phyloP scores from a whole-genome alignment of 139 green algal genomes.

The Asterochloris sp. region DNA sequence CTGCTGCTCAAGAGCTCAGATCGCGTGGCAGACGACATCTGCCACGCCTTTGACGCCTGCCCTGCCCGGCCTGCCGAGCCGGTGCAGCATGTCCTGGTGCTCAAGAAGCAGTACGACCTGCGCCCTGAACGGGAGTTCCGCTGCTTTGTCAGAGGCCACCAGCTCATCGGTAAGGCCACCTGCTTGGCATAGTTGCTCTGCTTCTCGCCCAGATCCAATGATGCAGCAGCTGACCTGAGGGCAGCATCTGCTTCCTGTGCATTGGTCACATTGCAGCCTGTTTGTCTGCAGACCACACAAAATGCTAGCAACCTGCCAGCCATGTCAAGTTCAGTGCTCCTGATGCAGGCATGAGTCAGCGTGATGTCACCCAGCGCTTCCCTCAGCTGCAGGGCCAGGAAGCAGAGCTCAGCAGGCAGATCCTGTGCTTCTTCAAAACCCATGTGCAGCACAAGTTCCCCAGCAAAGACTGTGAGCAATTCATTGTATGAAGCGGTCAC shows the following conservation, averaged over 20 bases:
- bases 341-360: constrained; percentile 70
- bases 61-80: background rate
- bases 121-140: constrained; percentile 86
- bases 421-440: constrained; percentile 45
- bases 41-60: constrained; percentile 24
- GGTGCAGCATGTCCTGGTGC: constrained; percentile 48
- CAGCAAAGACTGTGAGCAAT: constrained; percentile 29
- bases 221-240: background rate
- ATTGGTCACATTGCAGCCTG: background rate
- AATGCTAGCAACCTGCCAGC: too few relatives aligned
- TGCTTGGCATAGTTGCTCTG: background rate
- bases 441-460: constrained; percentile 41
- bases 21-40: constrained; percentile 79
- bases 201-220: background rate
- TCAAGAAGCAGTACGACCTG: constrained; percentile 78
- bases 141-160: constrained; percentile 71
- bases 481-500: background rate
- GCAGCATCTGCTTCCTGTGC: background rate
- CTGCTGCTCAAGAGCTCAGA: constrained; percentile 92
- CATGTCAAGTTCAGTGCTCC: background rate
- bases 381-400: constrained; percentile 34
- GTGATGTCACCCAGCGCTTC: constrained; percentile 72
- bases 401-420: constrained; percentile 23
- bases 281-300: background rate
- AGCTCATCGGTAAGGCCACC: constrained; percentile 29